Evolutionary conservation across 495 filamentous ascomycete species (phyloP).

Genomic region (Trypethelium eluteriae): DNA sequence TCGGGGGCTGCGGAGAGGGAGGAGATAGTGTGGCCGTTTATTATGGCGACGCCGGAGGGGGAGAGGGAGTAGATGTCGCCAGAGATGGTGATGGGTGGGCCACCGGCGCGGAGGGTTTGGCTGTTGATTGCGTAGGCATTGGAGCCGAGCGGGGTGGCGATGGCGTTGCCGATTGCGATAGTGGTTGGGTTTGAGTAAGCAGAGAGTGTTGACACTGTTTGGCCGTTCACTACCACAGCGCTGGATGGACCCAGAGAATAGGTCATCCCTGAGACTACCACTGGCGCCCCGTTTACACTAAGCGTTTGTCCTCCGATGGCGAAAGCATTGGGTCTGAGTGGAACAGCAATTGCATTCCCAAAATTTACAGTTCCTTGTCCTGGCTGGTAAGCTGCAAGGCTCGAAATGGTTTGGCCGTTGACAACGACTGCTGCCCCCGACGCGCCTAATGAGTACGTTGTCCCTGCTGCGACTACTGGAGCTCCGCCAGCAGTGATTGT

Average conservation of each 20-base stretch:
- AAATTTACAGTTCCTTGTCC: not conserved
- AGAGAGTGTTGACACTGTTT: not conserved
- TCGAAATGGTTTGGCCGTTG: not conserved
- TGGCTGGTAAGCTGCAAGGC: not conserved
- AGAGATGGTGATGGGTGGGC: not conserved
- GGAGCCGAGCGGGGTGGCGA: not conserved
- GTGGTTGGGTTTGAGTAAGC: constrained; percentile 1
- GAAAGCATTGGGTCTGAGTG: not conserved
- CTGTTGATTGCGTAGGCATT: not conserved
- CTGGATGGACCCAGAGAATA: not conserved
- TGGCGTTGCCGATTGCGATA: not conserved
- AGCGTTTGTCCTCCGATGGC: constrained; percentile 5
- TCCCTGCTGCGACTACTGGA: not conserved
- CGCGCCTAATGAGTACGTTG: not conserved
- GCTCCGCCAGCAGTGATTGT: not conserved
- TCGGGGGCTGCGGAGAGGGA: not conserved
- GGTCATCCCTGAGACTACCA: not conserved
- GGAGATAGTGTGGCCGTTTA: not conserved
- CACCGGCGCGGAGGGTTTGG: constrained; percentile 4
- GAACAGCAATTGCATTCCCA: not conserved
- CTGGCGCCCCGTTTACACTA: not conserved
- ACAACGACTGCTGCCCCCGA: not conserved
- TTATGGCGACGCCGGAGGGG: not conserved
- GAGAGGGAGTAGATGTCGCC: not conserved
- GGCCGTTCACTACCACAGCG: not conserved